These are phyloP conservation scores for Tylopilus sp. DNA, from an alignment of 1,284 basidiomycete species.

Conservation along the genomic window DNA sequence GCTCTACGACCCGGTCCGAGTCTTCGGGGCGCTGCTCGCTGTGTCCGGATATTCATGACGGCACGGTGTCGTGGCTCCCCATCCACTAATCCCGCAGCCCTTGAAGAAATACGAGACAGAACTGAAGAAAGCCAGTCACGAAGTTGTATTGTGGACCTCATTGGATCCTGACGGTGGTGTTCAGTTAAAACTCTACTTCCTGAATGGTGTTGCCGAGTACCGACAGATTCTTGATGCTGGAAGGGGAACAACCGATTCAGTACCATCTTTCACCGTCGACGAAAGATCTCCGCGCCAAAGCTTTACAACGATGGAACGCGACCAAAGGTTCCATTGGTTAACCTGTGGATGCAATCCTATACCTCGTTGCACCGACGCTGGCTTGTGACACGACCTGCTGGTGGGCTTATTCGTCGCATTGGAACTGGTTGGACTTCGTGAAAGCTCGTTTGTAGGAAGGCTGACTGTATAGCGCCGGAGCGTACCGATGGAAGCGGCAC, in stretches of 20 bases:
- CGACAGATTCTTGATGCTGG: conserved; percentile 36
- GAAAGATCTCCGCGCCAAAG: conserved; percentile 44
- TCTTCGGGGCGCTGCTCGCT: too few species aligned
- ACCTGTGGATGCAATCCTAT: conserved; percentile 54
- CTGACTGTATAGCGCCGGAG: conserved; percentile 52
- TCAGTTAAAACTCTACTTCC: conserved; percentile 48
- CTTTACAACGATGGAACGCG: conserved; percentile 55
- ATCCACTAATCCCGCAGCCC: conserved; percentile 53
- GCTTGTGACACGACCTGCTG: conserved; percentile 52
- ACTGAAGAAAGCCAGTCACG: conserved; percentile 52
- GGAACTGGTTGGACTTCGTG: conserved; percentile 55
- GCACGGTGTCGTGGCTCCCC: conserved; percentile 52
- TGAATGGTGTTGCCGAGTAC: conserved; percentile 53
- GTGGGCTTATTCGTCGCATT: conserved; percentile 55
- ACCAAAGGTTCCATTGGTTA: conserved; percentile 46
- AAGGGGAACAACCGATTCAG: conserved; percentile 42
- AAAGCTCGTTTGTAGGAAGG: conserved; percentile 38
- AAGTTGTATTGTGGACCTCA: conserved; percentile 51
- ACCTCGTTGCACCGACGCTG: conserved; percentile 52
- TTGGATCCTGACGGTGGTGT: conserved; percentile 33
- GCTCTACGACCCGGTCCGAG: too few species aligned
- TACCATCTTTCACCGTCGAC: conserved; percentile 39
- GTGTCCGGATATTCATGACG: too few species aligned
- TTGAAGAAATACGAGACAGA: conserved; percentile 44
- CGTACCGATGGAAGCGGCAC: conserved; percentile 26